Percentiles rank a stretch among this genome's conserved stretches.
These are phyloP conservation scores for Turritis glabra DNA, from an alignment of 345 rosid genomes.

Conservation along the genomic window DNA sequence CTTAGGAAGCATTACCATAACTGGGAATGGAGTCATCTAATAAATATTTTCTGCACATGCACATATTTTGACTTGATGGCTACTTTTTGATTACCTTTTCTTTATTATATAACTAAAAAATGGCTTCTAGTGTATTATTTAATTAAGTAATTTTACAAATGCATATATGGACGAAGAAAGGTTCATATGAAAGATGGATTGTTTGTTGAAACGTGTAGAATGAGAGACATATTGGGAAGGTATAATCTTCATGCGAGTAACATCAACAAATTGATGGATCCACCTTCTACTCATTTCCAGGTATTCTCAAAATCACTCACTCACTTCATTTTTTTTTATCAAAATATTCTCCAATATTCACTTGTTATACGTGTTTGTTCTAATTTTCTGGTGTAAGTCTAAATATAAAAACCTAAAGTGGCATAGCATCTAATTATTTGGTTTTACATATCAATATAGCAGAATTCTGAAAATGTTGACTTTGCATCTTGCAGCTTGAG, in stretches of 20 bases:
- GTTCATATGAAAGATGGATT: conserved; percentile 9
- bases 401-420: neutral
- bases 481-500: conserved; percentile 54
- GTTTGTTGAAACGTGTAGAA: conserved; percentile 46
- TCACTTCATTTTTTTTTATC: neutral
- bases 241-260: conserved; percentile 74
- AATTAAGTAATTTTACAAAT: conserved; percentile 8
- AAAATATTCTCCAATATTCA: neutral
- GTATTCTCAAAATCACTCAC: conserved; percentile 30
- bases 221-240: conserved; percentile 75
- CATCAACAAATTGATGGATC: conserved; percentile 61
- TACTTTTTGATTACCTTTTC: conserved; percentile 3
- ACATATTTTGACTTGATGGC: neutral
- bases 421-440: neutral
- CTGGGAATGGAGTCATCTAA: neutral
- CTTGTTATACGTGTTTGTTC: neutral
- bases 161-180: conserved; percentile 2
- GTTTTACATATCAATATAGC: conserved; percentile 9
- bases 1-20: conserved; percentile 4
- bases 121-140: conserved; percentile 5
- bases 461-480: conserved; percentile 12
- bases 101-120: neutral
- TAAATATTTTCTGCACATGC: neutral
- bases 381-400: neutral
- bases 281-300: conserved; percentile 77